Percentiles rank a stretch among this genome's conserved stretches.
Evolutionary conservation across 164 flowering plant species (phyloP).

Genomic region (Liriodendron chinense): DNA sequence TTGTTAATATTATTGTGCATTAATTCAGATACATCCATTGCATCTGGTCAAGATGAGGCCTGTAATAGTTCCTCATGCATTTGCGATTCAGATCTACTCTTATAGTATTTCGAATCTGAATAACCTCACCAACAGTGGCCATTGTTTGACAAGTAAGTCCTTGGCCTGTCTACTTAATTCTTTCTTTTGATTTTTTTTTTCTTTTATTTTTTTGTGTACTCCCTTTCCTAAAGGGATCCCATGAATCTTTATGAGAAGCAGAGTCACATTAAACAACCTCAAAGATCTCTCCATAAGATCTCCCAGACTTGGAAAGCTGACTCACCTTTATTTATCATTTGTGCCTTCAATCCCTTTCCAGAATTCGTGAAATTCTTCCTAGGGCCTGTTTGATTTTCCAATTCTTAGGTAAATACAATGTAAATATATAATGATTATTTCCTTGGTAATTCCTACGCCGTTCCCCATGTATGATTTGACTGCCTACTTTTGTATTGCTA

Average conservation of each 20-base stretch:
- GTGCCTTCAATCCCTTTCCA: background rate
- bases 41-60: slow-evolving; percentile 16
- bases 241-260: background rate
- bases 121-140: slow-evolving; percentile 62
- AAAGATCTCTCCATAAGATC: background rate
- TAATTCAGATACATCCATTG: slow-evolving; percentile 20
- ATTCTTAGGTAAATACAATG: no score
- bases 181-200: background rate
- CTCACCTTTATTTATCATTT: background rate
- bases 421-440: no score
- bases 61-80: slow-evolving; percentile 7
- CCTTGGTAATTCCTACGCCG: no score
- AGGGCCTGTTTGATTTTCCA: no score
- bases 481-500: no score
- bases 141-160: slow-evolving; percentile 58
- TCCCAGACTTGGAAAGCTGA: background rate
- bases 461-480: no score
- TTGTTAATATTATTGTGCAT: no score
- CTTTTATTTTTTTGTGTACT: background rate
- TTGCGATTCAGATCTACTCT: slow-evolving; percentile 49
- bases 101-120: slow-evolving; percentile 71
- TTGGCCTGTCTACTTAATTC: background rate
- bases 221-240: background rate
- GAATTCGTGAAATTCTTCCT: background rate
- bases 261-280: background rate